A percentile compares a stretch with the other conserved stretches of the same genome.
Conservation (phyloP, 2,329 filamentous ascomycete genomes). For the Pestalotiopsis sp. region DNA sequence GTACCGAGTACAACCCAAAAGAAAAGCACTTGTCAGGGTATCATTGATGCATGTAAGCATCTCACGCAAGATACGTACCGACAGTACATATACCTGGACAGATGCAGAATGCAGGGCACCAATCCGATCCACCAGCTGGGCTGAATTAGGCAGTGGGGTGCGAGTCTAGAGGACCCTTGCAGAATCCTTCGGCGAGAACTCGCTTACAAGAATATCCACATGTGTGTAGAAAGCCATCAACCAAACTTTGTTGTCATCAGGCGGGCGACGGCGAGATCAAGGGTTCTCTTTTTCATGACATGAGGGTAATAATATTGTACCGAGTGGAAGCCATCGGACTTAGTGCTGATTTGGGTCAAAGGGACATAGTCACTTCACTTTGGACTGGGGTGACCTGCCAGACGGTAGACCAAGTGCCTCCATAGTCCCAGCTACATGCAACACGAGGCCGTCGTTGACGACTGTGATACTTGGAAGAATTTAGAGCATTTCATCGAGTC, state of each 20-base stretch:
- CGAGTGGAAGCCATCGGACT: background rate
- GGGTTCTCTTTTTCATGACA: background rate
- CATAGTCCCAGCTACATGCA: background rate
- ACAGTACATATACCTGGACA: background rate
- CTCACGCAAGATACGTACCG: background rate
- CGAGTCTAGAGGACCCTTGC: background rate
- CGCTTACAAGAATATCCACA: background rate
- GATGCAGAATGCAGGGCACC: background rate
- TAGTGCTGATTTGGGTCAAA: background rate
- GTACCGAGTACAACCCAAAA: too few relatives aligned
- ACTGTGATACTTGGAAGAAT: background rate
- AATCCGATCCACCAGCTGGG: background rate
- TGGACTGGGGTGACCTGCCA: too few relatives aligned
- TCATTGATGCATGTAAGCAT: too few relatives aligned
- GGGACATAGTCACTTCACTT: too few relatives aligned
- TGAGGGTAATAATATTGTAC: background rate
- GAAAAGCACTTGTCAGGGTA: too few relatives aligned
- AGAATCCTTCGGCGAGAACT: background rate
- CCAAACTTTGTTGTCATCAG: background rate
- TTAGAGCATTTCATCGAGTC: background rate
- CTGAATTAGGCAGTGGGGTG: background rate
- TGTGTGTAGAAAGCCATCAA: background rate
- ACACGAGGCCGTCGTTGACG: background rate
- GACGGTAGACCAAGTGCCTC: background rate
- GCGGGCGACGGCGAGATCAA: too few relatives aligned